A percentile compares a stretch with the other conserved stretches of the same genome.
Conservation (phyloP, 495 filamentous ascomycete species). For the Apodospora peruviana region DNA sequence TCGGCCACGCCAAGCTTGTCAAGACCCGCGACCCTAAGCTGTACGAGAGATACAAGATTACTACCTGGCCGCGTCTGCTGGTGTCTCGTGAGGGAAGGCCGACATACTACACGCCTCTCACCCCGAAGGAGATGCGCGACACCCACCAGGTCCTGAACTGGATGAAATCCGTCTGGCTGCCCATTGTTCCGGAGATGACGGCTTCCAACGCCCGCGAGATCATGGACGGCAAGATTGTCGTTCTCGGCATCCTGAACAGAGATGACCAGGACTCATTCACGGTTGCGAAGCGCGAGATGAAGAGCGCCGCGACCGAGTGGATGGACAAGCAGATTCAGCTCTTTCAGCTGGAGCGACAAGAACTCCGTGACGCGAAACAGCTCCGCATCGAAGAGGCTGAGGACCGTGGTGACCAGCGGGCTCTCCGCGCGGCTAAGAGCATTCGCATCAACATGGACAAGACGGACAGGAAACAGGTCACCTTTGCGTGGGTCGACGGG, state of each 20-base stretch:
- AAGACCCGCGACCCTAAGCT: conserved; percentile 74
- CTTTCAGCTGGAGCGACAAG: conserved; percentile 87
- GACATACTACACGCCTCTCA: conserved; percentile 78
- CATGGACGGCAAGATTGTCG: conserved; percentile 89
- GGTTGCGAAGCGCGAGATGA: conserved; percentile 78
- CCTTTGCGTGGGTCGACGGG: conserved; percentile 98
- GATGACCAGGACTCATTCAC: conserved; percentile 74
- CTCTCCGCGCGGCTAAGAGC: conserved; percentile 79
- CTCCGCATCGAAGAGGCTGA: conserved; percentile 93
- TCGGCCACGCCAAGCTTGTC: conserved; percentile 86
- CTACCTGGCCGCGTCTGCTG: conserved; percentile 86
- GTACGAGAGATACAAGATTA: conserved; percentile 81
- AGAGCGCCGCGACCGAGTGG: conserved; percentile 92
- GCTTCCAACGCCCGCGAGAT: conserved; percentile 87
- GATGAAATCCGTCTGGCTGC: conserved; percentile 96
- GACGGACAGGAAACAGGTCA: conserved; percentile 78
- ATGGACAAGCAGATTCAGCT: conserved; percentile 90
- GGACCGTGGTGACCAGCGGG: conserved; percentile 85
- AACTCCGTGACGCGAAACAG: conserved; percentile 89
- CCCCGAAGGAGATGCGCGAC: conserved; percentile 87
- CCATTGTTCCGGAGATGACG: conserved; percentile 93
- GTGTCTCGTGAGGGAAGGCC: conserved; percentile 85
- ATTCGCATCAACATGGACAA: conserved; percentile 86
- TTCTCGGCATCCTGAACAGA: conserved; percentile 81
- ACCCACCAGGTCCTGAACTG: conserved; percentile 72